Evolutionary conservation across 2,329 filamentous ascomycete genomes (phyloP), one percentile per base, ranked within the genome.

Genomic region (Pseudocercospora eumusae): DNA sequence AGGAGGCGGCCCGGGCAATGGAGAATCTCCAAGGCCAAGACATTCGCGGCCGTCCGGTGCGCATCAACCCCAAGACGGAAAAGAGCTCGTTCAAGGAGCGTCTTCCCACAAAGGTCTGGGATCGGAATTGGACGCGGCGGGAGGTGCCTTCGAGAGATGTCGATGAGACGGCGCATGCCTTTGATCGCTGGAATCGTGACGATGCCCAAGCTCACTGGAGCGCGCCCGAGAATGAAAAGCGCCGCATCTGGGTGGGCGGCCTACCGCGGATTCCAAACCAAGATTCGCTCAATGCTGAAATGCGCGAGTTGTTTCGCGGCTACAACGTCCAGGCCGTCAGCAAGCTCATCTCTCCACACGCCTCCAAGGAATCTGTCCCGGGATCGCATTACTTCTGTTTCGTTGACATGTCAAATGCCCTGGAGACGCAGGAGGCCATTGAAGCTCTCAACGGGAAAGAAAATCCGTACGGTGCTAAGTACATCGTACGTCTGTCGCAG

Each of bases 1-100:
- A 84, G 27, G 78, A 84, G 28, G 88, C 88, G 2, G 79, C 84
- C 4, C 74, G 74, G 1, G 86, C 85, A 1, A 84, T 90, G 72
- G 70, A 75, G n/a, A 77, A 81, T 11, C 76, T 91, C 47, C 79
- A 84, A 59, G 83, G 82, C 18, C 78, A 77, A 20, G 76, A 80
- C 11, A 77, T 91, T 31, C 79, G 84, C 13, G 84, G 84, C 25
- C 82, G 88, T 7, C 77, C 82, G 0, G 75, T 91, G 57, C 88
- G 85, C 73, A 83, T 90, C 66, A 86, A 86, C 27, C 64, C 64
- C 31, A 68, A 71, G 45, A 68, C 69, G 15, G 62, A 69, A 42
- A 64, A 49, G 31, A 25, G 23, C 4, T 42, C 31, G 21, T n/a
- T 45, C 4, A 47, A 28, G 25, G 25, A 25, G 21, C 47, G 55